Evolutionary conservation across 1,284 basidiomycete species (phyloP), one percentile per base, ranked within the genome.

Genomic region (Trichosporon inkin): DNA sequence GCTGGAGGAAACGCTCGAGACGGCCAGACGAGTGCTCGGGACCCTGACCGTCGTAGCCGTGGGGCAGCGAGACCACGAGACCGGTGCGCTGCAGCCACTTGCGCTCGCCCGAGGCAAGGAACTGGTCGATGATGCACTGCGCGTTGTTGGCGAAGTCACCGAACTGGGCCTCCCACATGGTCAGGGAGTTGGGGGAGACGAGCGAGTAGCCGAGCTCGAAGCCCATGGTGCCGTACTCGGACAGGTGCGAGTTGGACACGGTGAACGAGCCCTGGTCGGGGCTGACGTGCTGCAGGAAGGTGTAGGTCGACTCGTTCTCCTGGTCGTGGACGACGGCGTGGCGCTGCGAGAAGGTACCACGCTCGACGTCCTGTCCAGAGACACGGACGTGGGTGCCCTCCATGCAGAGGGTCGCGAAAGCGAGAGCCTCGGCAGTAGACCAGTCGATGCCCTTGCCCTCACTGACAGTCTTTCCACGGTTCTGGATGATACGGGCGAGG

Each of bases 131-230:
- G 79, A 99, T 97, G 78, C 88, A 90, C 80, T 98, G 95, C 4
- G 95, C 95, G 67, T 90, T 93, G 81, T 96, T 96, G 60, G 88
- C 91, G 77, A 98, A 99, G 79, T 99, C 96, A 78, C 95, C 95
- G 72, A 99, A 98, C 78, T 97, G 94, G 22, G 92, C 96, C 79
- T 99, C 96, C 96, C 96, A 99, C 73, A 99, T 89, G 20, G 93
- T 94, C 67, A 99, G 82, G 55, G 88, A 84, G 75, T 94, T 87
- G 28, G 96, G 96, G 39, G 92, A 95, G 61, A 99, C 95, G 62
- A 99, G 87, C 28, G 96, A 99, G 81, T 98, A 99, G 10, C 96
- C 96, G 20, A 99, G 86, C 80, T 99, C 96, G 79, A 99, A 99
- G 44, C 96, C 96, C 63, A 99, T 88, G 4, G 87, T 83, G 65